Evolutionary conservation across 495 filamentous ascomycete species (phyloP).

Genomic region (Lasiosphaeria hispida): DNA sequence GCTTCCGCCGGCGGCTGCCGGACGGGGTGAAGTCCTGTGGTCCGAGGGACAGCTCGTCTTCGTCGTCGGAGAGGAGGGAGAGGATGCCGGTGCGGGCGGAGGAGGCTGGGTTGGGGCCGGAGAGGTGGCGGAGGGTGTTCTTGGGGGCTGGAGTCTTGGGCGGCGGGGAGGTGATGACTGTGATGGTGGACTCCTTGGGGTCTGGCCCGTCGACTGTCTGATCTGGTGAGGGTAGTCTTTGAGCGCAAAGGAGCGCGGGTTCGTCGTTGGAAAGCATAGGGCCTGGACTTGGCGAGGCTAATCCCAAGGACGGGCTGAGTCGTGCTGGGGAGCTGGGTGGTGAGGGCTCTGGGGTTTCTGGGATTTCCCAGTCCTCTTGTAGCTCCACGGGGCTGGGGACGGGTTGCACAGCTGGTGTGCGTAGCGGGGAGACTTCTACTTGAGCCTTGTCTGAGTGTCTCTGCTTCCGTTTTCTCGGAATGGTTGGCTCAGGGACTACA

Average conservation of each 20-base stretch:
- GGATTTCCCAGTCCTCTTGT: background rate
- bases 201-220: too few species aligned
- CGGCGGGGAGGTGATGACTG: background rate
- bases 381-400: background rate
- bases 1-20: conserved; percentile 11
- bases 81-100: conserved; percentile 15
- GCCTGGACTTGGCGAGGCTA: background rate
- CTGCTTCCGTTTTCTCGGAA: background rate
- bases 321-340: background rate
- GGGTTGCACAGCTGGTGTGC: background rate
- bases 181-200: background rate
- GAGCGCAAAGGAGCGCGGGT: too few species aligned
- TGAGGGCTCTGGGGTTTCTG: conserved; percentile 5
- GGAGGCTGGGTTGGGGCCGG: conserved; percentile 2
- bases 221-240: too few species aligned
- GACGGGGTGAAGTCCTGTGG: conserved; percentile 25
- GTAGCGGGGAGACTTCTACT: background rate
- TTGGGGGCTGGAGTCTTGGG: background rate
- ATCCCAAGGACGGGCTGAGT: background rate
- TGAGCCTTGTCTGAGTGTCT: background rate
- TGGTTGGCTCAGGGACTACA: background rate
- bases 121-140: background rate
- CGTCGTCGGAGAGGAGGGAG: conserved; percentile 28
- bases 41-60: conserved; percentile 38
- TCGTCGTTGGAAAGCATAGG: background rate